Conservation (phyloP, 2,329 filamentous ascomycete genomes). For the Lasiodiplodia theobromae region DNA sequence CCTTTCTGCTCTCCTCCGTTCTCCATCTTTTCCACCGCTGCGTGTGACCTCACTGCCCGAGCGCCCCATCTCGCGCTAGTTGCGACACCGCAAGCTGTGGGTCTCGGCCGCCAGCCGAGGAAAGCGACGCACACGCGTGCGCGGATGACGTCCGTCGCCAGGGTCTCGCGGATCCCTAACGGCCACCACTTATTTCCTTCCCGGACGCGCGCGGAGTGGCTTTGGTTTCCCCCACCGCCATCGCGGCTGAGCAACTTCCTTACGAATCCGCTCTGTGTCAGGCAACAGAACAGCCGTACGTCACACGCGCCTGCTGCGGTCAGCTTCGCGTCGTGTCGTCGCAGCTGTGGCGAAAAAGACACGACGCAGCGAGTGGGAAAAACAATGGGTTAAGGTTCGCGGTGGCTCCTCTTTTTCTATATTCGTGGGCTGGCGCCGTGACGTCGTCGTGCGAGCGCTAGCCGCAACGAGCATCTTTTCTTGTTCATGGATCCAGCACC, state of each 20-base stretch:
- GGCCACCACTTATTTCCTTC: not conserved
- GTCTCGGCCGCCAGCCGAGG: not conserved
- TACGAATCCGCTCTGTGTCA: not conserved
- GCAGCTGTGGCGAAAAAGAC: conserved; percentile 5
- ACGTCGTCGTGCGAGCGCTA: conserved; percentile 8
- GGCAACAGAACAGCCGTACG: not conserved
- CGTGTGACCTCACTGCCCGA: conserved; percentile 11
- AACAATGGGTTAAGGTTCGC: not conserved
- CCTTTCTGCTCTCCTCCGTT: not conserved
- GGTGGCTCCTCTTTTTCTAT: not conserved
- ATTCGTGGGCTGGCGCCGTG: conserved; percentile 13
- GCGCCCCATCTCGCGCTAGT: conserved; percentile 19
- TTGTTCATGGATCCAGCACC: not conserved
- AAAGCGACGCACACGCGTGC: not conserved
- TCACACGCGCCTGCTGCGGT: conserved; percentile 24
- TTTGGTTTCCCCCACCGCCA: not conserved
- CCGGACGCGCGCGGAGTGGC: conserved; percentile 10
- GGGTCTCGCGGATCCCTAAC: too few relatives aligned
- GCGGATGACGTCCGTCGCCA: not conserved
- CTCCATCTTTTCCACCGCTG: not conserved
- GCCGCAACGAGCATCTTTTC: not conserved
- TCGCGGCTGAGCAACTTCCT: conserved; percentile 15
- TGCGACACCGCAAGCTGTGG: conserved; percentile 11
- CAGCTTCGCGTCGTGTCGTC: not conserved
- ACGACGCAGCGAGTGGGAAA: not conserved